Evolutionary conservation across 306 rosid species (phyloP).

Genomic region (Quercus robur): DNA sequence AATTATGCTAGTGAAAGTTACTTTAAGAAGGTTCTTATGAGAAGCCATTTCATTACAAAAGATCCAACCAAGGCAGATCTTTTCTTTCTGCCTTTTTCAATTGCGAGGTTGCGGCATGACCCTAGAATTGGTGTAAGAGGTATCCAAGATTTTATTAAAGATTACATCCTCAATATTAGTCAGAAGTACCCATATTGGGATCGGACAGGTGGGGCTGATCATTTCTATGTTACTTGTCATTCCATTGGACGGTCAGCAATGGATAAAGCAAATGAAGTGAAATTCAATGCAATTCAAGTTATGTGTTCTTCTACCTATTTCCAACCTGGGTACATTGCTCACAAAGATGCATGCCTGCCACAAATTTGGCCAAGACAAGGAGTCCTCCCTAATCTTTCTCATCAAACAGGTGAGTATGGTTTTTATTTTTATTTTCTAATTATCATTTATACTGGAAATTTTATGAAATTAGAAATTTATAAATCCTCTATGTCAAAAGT

Average conservation of each 20-base stretch:
- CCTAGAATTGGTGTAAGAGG: slow-evolving; percentile 68
- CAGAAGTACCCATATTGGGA: slow-evolving; percentile 70
- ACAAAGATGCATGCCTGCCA: slow-evolving; percentile 74
- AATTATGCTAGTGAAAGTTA: slow-evolving; percentile 91
- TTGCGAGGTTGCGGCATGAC: slow-evolving; percentile 69
- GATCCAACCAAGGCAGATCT: slow-evolving; percentile 65
- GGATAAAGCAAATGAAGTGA: slow-evolving; percentile 60
- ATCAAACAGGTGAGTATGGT: slow-evolving; percentile 49
- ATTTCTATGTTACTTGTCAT: slow-evolving; percentile 81
- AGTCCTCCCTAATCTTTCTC: slow-evolving; percentile 51
- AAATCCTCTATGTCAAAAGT: neutral
- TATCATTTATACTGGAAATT: neutral
- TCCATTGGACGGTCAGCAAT: slow-evolving; percentile 71
- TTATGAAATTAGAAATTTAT: neutral
- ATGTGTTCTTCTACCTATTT: slow-evolving; percentile 79
- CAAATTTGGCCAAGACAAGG: slow-evolving; percentile 76
- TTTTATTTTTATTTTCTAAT: neutral
- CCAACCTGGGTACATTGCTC: slow-evolving; percentile 51
- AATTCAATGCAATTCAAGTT: slow-evolving; percentile 62
- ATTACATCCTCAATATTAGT: slow-evolving; percentile 51
- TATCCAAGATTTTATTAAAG: slow-evolving; percentile 54
- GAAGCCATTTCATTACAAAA: slow-evolving; percentile 59
- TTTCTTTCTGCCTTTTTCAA: slow-evolving; percentile 82
- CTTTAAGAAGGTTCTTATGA: slow-evolving; percentile 62
- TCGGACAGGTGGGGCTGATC: slow-evolving; percentile 67